Evolutionary conservation across 1,284 basidiomycete species (phyloP).

Genomic region (Hemileia vastatrix): DNA sequence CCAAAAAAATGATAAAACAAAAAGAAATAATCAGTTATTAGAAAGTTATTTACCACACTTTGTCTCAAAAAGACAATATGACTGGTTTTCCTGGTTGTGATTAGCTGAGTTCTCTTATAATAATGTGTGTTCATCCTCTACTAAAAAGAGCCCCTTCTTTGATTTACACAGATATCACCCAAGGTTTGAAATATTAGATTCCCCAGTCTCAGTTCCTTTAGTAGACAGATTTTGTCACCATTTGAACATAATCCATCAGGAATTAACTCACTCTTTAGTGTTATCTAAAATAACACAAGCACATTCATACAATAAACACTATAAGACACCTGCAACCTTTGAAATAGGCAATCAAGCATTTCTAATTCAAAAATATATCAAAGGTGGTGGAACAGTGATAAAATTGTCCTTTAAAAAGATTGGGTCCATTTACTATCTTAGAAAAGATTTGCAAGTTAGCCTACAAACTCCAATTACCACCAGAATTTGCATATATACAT

Average conservation of each 20-base stretch:
- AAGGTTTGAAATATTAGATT: background rate
- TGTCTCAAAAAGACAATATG: background rate
- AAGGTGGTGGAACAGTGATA: too few species aligned
- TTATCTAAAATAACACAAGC: background rate
- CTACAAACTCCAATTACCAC: too few species aligned
- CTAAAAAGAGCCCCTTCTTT: conserved; percentile 2
- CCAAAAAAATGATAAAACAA: conserved; percentile 3
- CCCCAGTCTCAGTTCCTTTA: background rate
- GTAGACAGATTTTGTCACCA: background rate
- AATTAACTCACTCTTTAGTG: background rate
- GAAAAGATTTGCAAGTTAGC: too few species aligned
- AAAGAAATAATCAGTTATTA: background rate
- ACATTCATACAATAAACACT: background rate
- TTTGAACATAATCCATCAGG: background rate
- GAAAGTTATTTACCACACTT: conserved; percentile 7
- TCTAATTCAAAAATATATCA: too few species aligned
- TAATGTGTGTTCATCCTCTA: conserved; percentile 1
- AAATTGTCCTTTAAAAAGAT: too few species aligned
- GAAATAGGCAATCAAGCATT: too few species aligned
- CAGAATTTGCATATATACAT: too few species aligned
- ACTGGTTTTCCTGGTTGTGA: background rate
- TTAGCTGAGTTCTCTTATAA: conserved; percentile 12
- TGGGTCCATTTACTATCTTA: too few species aligned
- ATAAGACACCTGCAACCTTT: too few species aligned
- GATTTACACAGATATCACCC: conserved; percentile 14